Percentiles rank a stretch among this genome's conserved stretches.
phyloP scores from a whole-genome alignment of 169 alveolate genomes.

The Eimeria tenella region DNA sequence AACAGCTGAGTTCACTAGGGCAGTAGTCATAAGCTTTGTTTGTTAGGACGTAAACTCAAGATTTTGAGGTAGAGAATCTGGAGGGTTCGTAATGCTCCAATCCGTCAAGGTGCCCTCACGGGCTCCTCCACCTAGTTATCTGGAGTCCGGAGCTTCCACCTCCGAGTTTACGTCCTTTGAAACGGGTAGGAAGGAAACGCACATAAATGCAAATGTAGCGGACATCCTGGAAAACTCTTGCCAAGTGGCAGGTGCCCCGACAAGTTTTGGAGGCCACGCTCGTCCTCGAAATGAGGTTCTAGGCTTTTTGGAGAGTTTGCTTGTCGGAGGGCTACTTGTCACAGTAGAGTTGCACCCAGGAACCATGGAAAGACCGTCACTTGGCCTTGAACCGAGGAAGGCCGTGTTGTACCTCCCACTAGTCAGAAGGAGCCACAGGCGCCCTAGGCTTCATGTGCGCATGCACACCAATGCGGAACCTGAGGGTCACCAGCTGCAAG shows the following conservation, averaged over 20 bases:
- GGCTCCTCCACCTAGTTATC: constrained; percentile 21
- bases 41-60: too few species aligned
- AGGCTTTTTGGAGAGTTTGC: not conserved
- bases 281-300: not conserved
- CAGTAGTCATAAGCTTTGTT: too few species aligned
- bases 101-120: not conserved
- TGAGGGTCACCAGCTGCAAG: not conserved
- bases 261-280: not conserved
- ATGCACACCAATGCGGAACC: not conserved
- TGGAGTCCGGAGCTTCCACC: not conserved
- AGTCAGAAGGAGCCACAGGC: constrained; percentile 29
- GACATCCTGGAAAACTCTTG: too few species aligned
- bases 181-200: not conserved
- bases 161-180: not conserved
- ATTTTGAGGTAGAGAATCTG: not conserved
- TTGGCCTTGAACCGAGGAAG: constrained; percentile 30
- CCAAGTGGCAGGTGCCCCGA: not conserved
- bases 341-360: constrained; percentile 25
- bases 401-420: constrained; percentile 43
- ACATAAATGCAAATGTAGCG: not conserved
- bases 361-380: not conserved
- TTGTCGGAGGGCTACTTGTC: constrained; percentile 27
- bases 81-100: constrained; percentile 14
- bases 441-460: constrained; percentile 45
- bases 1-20: too few species aligned